Conservation (phyloP, 306 rosid genomes). For the Quillaja saponaria region DNA sequence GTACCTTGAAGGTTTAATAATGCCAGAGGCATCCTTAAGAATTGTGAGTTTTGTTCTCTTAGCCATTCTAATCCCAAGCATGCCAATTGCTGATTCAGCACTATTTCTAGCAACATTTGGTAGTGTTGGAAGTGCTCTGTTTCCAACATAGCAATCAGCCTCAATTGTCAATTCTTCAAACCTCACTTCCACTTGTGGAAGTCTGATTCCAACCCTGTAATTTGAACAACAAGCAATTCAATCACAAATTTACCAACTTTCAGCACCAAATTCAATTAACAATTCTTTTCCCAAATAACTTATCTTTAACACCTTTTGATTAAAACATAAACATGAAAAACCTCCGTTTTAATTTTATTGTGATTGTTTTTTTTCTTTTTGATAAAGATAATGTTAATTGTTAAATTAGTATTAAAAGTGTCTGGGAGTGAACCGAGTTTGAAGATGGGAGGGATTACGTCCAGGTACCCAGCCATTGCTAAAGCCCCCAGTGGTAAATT, state of each 20-base stretch:
- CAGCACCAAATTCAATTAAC: too few species aligned
- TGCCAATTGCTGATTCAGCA: slow-evolving; percentile 55
- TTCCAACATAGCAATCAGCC: slow-evolving; percentile 74
- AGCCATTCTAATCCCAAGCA: slow-evolving; percentile 54
- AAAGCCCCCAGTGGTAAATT: too few species aligned
- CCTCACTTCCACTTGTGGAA: slow-evolving; percentile 86
- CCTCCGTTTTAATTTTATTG: too few species aligned
- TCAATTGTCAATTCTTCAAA: slow-evolving; percentile 67
- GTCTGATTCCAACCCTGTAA: slow-evolving; percentile 85
- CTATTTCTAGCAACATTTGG: slow-evolving; percentile 67
- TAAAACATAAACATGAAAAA: too few species aligned
- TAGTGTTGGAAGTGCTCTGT: slow-evolving; percentile 80
- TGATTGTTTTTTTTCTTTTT: too few species aligned
- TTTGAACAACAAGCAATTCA: not conserved
- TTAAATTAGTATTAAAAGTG: too few species aligned
- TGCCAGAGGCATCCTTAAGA: slow-evolving; percentile 80
- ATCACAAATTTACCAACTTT: not conserved
- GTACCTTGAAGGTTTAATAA: slow-evolving; percentile 87
- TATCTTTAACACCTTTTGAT: too few species aligned
- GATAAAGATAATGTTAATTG: too few species aligned
- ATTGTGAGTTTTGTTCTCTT: slow-evolving; percentile 82
- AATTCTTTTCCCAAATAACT: too few species aligned
- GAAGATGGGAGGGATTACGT: too few species aligned
- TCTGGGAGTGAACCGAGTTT: too few species aligned
- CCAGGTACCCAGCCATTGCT: too few species aligned